Base-by-base conservation (phyloP, 805 yeast genomes). In the Candida odintsovae region DNA sequence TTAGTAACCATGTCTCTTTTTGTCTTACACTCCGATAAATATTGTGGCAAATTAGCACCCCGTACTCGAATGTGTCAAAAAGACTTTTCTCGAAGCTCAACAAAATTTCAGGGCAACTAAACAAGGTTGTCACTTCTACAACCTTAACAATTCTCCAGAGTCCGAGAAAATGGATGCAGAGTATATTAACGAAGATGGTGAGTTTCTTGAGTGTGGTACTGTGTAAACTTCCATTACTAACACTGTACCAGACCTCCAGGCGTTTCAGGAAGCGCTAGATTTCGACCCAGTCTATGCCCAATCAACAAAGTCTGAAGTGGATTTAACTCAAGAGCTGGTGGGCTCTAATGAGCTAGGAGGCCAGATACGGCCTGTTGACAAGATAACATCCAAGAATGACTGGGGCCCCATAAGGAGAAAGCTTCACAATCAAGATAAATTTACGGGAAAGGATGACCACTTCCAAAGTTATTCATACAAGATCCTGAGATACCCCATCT, bases 401-500 rank as follows among this genome's bases (percentile, higher is more conserved):
- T 75, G 79, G 79, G 64, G 66, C 0, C 78, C 79, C 0, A 62
- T 74, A 5, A 63, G 70, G 38, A 50, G 54, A 44, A 52, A 48
- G 38, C 50, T 45, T 3, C 43, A 22, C 20, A 42, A 38, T 47
- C 28, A 52, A 42, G 43, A 22, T 19, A 42, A 38, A 48, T 28
- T 51, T 41, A 41, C 50, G 35, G 39, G 53, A 38, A 37, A 47
- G 46, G 53, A 66, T 47, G 57, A 64, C 35, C 55, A 54, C 26
- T 54, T 56, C 47, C 62, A 63, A 22, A 75, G 77, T 22, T 51
- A 64, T 41, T 65, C 78, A 0, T 78, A 75, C 53, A 62, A 64
- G 39, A 36, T 85, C 1, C 66, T 86, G 23, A 65, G 94, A 39
- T 85, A 84, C 76, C 95, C 94, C 0, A 62, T 83, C 4, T 65